Evolutionary conservation across 176 grass and related monocot species (phyloP).

Genomic region (Musa beccarii): DNA sequence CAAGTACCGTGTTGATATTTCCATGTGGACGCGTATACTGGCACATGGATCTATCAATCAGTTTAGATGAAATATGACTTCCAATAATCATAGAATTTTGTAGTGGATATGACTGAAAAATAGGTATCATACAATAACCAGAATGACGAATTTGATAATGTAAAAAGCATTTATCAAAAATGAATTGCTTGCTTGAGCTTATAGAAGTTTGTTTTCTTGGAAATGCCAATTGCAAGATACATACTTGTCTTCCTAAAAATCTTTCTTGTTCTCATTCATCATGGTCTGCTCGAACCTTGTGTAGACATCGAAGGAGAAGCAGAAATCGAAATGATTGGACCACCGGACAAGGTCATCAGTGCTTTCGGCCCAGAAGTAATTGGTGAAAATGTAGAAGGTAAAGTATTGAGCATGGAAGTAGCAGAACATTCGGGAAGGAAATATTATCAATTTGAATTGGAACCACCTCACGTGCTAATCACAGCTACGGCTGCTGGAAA

Average conservation of each 20-base stretch:
- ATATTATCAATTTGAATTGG: conserved; percentile 90
- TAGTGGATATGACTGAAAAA: too few relatives aligned
- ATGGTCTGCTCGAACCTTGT: background rate
- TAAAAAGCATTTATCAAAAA: background rate
- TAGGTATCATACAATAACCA: too few relatives aligned
- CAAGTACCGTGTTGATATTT: too few relatives aligned
- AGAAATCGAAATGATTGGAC: conserved; percentile 59
- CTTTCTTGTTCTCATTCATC: background rate
- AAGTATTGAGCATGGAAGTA: conserved; percentile 49
- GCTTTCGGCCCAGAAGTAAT: conserved; percentile 89
- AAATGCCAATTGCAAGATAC: too few relatives aligned
- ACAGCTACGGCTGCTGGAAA: conserved; percentile 94
- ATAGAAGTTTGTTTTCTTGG: background rate
- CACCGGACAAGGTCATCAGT: conserved; percentile 57
- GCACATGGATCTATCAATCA: too few relatives aligned
- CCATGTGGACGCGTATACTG: too few relatives aligned
- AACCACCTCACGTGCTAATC: conserved; percentile 75
- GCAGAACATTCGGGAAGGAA: conserved; percentile 58
- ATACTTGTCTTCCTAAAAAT: background rate
- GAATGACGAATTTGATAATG: background rate
- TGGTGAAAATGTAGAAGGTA: conserved; percentile 87
- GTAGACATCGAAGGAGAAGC: conserved; percentile 48
- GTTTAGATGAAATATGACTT: too few relatives aligned
- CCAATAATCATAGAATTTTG: too few relatives aligned
- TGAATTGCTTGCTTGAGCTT: background rate